Conservation (phyloP, 805 yeast species). For the Myxozyma sirexii region DNA sequence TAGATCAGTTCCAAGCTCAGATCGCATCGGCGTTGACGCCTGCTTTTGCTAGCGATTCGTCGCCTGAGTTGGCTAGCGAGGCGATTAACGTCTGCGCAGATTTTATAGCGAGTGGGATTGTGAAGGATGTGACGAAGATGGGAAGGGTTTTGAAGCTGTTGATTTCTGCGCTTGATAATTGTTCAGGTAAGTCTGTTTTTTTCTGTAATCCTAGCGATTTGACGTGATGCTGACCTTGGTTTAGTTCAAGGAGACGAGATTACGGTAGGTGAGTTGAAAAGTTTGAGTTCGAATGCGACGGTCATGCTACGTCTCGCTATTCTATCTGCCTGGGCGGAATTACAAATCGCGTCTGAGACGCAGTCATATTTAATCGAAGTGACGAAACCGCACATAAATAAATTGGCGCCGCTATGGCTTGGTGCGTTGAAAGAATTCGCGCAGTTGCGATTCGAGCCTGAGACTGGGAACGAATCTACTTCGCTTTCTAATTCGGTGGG, state of each 20-base stretch:
- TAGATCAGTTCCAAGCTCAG: constrained; percentile 94
- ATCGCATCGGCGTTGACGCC: constrained; percentile 88
- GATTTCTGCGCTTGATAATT: constrained; percentile 65
- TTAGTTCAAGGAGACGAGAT: constrained; percentile 34
- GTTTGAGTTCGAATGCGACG: constrained; percentile 43
- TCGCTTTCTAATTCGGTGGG: constrained; percentile 7
- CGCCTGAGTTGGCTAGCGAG: constrained; percentile 69
- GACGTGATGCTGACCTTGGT: not conserved
- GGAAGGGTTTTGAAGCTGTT: constrained; percentile 65
- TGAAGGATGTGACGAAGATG: constrained; percentile 51
- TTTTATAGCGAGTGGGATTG: constrained; percentile 65
- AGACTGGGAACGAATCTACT: constrained; percentile 19
- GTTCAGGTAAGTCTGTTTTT: constrained; percentile 38
- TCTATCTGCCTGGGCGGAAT: constrained; percentile 49
- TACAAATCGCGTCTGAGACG: constrained; percentile 39
- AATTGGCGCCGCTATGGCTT: constrained; percentile 79
- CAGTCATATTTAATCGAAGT: constrained; percentile 45
- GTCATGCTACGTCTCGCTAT: constrained; percentile 45
- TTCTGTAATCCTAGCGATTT: not conserved
- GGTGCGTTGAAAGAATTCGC: constrained; percentile 74
- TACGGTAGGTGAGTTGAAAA: constrained; percentile 43
- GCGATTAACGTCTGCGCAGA: constrained; percentile 80
- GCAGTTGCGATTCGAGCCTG: constrained; percentile 58
- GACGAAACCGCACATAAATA: constrained; percentile 54
- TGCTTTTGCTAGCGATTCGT: constrained; percentile 73